A percentile compares a stretch with the other conserved stretches of the same genome.
phyloP scores from a whole-genome alignment of 2,329 filamentous ascomycete genomes.

The Aureobasidium musti region DNA sequence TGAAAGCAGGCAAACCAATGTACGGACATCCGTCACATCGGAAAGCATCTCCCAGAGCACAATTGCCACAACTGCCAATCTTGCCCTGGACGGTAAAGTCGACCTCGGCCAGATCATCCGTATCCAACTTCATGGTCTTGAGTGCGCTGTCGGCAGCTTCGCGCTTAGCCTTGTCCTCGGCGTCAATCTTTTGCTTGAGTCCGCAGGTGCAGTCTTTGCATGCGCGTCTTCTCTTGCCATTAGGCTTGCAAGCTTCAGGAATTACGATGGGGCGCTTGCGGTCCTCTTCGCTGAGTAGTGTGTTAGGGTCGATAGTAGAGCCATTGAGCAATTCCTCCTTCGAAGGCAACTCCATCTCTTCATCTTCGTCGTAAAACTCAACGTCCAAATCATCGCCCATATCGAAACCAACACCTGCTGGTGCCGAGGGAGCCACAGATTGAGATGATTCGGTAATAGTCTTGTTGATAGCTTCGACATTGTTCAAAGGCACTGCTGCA shows the following conservation, averaged over 20 bases:
- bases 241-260: slow-evolving; percentile 82
- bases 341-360: slow-evolving; percentile 41
- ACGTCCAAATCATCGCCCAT: slow-evolving; percentile 62
- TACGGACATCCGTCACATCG: slow-evolving; percentile 71
- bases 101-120: slow-evolving; percentile 81
- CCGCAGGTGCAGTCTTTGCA: slow-evolving; percentile 99
- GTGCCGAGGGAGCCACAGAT: slow-evolving; percentile 51
- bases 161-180: slow-evolving; percentile 75
- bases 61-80: slow-evolving; percentile 92
- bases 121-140: slow-evolving; percentile 68
- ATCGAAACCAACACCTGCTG: slow-evolving; percentile 67
- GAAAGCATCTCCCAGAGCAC: slow-evolving; percentile 83
- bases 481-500: slow-evolving; percentile 43
- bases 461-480: slow-evolving; percentile 41
- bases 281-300: slow-evolving; percentile 82
- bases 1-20: slow-evolving; percentile 91
- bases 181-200: slow-evolving; percentile 78
- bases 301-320: slow-evolving; percentile 89
- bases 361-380: slow-evolving; percentile 45
- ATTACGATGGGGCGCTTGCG: slow-evolving; percentile 73
- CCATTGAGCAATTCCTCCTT: slow-evolving; percentile 59
- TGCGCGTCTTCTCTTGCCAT: slow-evolving; percentile 85
- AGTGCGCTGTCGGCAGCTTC: slow-evolving; percentile 64
- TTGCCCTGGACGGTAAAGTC: slow-evolving; percentile 99
- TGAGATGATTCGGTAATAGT: slow-evolving; percentile 43